phyloP scores from a whole-genome alignment of 2,329 filamentous ascomycete species.

The Monosporascus cannonballus region DNA sequence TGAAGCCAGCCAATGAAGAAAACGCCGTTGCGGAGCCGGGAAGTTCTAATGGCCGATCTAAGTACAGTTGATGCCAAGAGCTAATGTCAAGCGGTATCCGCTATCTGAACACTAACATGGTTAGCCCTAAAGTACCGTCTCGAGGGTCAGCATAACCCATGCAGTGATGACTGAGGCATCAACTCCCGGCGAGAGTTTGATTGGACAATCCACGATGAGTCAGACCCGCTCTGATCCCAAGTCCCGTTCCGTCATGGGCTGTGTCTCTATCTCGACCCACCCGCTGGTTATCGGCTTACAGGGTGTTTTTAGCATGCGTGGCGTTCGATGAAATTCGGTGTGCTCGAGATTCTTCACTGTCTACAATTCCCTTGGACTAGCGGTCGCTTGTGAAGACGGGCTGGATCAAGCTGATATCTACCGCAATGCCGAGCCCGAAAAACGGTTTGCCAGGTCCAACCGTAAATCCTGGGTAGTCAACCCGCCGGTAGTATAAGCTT shows the following conservation, averaged over 20 bases:
- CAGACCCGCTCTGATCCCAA: background rate
- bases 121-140: background rate
- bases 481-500: no score
- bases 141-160: background rate
- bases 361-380: no score
- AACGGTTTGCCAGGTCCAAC: no score
- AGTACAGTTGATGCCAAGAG: background rate
- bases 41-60: background rate
- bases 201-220: slow-evolving; percentile 1
- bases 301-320: no score
- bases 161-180: background rate
- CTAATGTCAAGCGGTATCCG: background rate
- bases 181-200: slow-evolving; percentile 4
- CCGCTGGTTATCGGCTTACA: no score
- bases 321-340: no score
- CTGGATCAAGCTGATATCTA: no score
- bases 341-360: no score
- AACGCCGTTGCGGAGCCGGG: background rate
- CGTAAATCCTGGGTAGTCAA: no score
- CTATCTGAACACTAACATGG: background rate
- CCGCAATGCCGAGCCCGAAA: no score
- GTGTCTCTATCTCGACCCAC: no score
- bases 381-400: no score
- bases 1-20: background rate
- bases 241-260: background rate